Conservation (phyloP, 2,329 filamentous ascomycete genomes). For the Lecanoromycetidae sp. region DNA sequence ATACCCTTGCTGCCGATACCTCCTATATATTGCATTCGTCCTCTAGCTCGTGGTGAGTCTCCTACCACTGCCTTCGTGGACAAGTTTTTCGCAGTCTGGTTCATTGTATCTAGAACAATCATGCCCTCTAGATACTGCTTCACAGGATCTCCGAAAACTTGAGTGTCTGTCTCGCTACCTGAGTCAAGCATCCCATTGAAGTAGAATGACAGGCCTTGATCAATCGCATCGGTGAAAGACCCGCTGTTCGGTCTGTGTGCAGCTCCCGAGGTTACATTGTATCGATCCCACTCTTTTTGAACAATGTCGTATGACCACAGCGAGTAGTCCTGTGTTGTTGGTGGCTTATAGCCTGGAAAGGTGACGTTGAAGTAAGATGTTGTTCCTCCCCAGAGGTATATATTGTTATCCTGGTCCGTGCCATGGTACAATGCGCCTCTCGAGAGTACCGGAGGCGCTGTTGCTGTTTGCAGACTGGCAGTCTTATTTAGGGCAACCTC, state of each 20-base stretch:
- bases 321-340: constrained; percentile 21
- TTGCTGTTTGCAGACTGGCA: constrained; percentile 19
- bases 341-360: constrained; percentile 23
- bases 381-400: constrained; percentile 27
- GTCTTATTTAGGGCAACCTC: constrained; percentile 20
- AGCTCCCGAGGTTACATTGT: constrained; percentile 20
- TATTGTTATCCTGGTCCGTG: constrained; percentile 17
- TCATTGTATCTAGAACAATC: constrained; percentile 29
- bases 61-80: constrained; percentile 25
- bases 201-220: constrained; percentile 29
- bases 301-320: constrained; percentile 25
- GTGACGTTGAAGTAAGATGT: constrained; percentile 22
- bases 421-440: constrained; percentile 24
- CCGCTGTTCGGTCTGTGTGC: constrained; percentile 26
- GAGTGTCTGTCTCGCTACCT: constrained; percentile 23
- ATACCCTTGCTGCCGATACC: constrained; percentile 28
- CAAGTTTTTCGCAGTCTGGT: constrained; percentile 28
- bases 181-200: constrained; percentile 30
- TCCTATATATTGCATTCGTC: constrained; percentile 28
- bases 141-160: constrained; percentile 16
- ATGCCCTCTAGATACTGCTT: constrained; percentile 27
- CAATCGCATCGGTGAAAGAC: constrained; percentile 28
- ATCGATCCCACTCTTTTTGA: constrained; percentile 21
- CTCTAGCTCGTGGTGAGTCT: constrained; percentile 27
- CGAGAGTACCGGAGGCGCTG: constrained; percentile 21